Conservation (phyloP, 2,329 filamentous ascomycete genomes). For the Rutstroemia sp. region DNA sequence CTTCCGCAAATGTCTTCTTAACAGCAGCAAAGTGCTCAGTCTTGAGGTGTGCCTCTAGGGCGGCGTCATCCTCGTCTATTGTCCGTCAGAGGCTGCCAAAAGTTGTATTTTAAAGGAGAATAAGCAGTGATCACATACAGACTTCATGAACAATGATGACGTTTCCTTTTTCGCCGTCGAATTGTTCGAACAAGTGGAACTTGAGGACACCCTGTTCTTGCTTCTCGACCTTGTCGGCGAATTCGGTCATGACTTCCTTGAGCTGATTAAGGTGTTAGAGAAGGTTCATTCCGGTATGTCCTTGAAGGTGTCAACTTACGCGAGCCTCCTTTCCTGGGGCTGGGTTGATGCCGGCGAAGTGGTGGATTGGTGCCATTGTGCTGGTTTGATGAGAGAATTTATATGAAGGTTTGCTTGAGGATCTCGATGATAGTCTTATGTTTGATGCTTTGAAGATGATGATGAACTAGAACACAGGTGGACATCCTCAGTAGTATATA, state of each 20-base stretch:
- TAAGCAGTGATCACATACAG: not conserved
- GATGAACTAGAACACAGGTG: no score
- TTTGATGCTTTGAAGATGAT: no score
- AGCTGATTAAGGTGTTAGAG: not conserved
- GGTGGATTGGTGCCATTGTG: not conserved
- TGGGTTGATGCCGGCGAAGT: conserved; percentile 13
- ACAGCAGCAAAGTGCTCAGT: not conserved
- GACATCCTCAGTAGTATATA: no score
- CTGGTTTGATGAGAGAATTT: not conserved
- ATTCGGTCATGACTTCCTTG: not conserved
- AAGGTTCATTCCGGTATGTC: not conserved
- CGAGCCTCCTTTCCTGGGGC: conserved; percentile 17
- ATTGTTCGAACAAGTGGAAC: conserved; percentile 6
- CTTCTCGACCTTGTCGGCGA: not conserved
- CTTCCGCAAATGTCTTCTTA: not conserved
- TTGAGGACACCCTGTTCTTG: not conserved
- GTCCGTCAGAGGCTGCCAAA: not conserved
- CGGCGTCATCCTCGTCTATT: not conserved
- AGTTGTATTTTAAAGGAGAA: no score
- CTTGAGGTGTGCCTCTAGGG: not conserved
- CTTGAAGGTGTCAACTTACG: conserved; percentile 8
- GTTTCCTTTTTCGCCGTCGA: not conserved
- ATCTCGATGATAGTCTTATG: not conserved
- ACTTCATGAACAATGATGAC: conserved; percentile 2
- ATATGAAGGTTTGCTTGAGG: not conserved